Conservation (phyloP, 176 grass and related monocot genomes). For the Oryza glaberrima region DNA sequence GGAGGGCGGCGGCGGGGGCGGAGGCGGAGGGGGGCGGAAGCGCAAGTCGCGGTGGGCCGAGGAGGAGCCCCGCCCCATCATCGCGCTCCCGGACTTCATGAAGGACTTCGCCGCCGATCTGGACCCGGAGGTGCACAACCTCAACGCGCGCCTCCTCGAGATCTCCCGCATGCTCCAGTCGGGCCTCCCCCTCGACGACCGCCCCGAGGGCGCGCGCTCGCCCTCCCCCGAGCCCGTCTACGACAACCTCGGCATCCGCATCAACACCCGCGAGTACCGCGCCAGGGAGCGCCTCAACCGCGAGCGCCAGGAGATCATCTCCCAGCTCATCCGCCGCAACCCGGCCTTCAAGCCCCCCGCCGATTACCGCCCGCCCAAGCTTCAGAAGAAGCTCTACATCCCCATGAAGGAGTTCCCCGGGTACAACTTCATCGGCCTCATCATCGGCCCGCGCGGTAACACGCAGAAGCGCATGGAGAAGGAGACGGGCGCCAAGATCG, state of each 20-base stretch:
- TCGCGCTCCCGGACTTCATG: conserved; percentile 94
- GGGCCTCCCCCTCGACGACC: conserved; percentile 74
- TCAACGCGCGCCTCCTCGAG: conserved; percentile 83
- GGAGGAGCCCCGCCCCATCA: conserved; percentile 74
- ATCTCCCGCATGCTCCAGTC: conserved; percentile 75
- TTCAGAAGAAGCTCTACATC: conserved; percentile 97
- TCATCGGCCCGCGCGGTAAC: conserved; percentile 85
- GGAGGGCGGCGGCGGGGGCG: conserved; percentile 25
- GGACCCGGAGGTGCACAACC: conserved; percentile 88
- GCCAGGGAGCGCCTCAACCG: conserved; percentile 81
- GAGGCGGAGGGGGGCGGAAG: conserved; percentile 51
- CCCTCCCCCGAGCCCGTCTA: conserved; percentile 87
- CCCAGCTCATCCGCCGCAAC: conserved; percentile 92
- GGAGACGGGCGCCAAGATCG: conserved; percentile 96
- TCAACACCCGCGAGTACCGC: conserved; percentile 89
- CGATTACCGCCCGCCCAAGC: conserved; percentile 91
- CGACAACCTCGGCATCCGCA: conserved; percentile 90
- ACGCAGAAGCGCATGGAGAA: conserved; percentile 99
- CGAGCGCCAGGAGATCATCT: conserved; percentile 95
- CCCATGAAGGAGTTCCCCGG: conserved; percentile 96
- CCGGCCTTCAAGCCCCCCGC: conserved; percentile 89
- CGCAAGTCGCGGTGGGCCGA: conserved; percentile 95
- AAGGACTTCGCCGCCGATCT: conserved; percentile 92
- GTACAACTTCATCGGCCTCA: conserved; percentile 94
- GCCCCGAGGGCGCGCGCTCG: conserved; percentile 80